These are phyloP conservation scores for Sugiyamaella chiloensis DNA, from an alignment of 805 yeast genomes.

Conservation along the genomic window DNA sequence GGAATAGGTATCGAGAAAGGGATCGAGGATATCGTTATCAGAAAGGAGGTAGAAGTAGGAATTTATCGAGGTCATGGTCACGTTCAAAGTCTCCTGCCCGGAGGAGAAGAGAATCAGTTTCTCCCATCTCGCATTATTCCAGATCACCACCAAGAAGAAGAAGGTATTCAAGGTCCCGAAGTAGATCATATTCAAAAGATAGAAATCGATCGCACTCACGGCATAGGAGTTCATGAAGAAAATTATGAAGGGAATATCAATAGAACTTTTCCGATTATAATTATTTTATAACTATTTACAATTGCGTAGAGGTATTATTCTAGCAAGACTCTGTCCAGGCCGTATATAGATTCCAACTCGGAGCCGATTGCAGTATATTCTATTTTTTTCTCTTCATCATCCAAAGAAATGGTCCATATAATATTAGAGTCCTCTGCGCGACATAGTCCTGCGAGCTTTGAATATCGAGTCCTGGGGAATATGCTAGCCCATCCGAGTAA, in stretches of 20 bases:
- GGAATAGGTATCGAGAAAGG: background rate
- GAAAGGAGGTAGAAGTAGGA: background rate
- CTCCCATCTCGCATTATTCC: background rate
- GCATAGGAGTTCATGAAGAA: too few relatives aligned
- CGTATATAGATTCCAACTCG: too few relatives aligned
- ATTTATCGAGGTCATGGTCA: background rate
- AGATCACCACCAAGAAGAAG: background rate
- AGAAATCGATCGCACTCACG: background rate
- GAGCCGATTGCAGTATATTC: too few relatives aligned
- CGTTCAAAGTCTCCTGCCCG: background rate
- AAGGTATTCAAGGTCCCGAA: background rate
- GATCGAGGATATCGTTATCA: background rate
- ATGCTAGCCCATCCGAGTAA: conserved; percentile 8
- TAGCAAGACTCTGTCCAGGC: too few relatives aligned
- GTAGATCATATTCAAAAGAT: background rate
- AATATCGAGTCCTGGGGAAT: background rate
- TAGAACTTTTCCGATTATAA: too few relatives aligned
- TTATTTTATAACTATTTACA: too few relatives aligned
- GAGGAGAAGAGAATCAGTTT: too few relatives aligned
- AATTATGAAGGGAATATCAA: too few relatives aligned
- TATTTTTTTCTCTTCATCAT: too few relatives aligned
- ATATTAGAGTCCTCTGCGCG: background rate
- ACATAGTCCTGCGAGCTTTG: conserved; percentile 1
- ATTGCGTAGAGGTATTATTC: too few relatives aligned
- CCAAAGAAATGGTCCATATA: background rate